Conservation (phyloP, 1,284 basidiomycete species). For the Ceratobasidium sp. region DNA sequence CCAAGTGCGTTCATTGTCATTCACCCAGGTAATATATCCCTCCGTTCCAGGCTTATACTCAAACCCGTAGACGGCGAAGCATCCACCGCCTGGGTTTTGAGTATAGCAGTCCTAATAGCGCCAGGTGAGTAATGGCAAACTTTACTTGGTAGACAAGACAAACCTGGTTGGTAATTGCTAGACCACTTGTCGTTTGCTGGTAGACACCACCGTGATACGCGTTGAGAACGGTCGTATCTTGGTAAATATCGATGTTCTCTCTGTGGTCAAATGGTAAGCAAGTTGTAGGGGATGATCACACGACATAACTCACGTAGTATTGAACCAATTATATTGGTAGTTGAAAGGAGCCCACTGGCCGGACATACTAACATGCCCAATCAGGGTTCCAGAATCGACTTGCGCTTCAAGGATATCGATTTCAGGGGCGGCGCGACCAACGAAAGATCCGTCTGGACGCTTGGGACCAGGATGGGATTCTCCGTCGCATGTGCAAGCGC, state of each 20-base stretch:
- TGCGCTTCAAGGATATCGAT: slow-evolving; percentile 52
- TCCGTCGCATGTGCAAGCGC: slow-evolving; percentile 78
- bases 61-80: slow-evolving; percentile 68
- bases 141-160: no score
- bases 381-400: slow-evolving; percentile 49
- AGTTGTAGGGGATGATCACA: slow-evolving; percentile 54
- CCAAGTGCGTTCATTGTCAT: slow-evolving; percentile 74
- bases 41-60: slow-evolving; percentile 67
- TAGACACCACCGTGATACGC: slow-evolving; percentile 64
- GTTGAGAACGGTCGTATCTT: slow-evolving; percentile 62
- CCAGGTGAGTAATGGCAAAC: background rate
- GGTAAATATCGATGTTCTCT: slow-evolving; percentile 59
- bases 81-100: slow-evolving; percentile 55
- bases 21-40: slow-evolving; percentile 85
- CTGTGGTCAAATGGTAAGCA: slow-evolving; percentile 51
- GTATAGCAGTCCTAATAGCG: slow-evolving; percentile 54
- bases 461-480: slow-evolving; percentile 78
- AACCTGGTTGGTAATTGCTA: slow-evolving; percentile 59
- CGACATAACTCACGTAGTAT: slow-evolving; percentile 47
- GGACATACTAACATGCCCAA: slow-evolving; percentile 71
- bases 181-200: slow-evolving; percentile 72
- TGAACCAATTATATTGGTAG: slow-evolving; percentile 41
- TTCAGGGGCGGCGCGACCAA: slow-evolving; percentile 69
- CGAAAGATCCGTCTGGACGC: slow-evolving; percentile 64
- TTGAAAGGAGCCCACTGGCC: slow-evolving; percentile 68